Base-by-base conservation (phyloP, 192 early-diverging fungal genomes). In the Lobulomyces angularis region DNA sequence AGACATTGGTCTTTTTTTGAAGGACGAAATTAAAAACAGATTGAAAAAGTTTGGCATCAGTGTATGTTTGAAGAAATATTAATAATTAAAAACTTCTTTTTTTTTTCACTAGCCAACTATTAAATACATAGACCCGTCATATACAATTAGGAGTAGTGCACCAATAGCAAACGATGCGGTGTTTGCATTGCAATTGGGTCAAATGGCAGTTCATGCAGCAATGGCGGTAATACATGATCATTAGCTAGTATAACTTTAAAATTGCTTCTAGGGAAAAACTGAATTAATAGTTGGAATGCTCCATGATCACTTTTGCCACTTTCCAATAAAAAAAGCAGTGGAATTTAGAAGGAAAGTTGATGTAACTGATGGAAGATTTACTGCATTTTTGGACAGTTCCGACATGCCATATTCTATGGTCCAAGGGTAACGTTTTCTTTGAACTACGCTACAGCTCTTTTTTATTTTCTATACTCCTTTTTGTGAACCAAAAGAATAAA, bases 61-160 rank as follows among this genome's bases (percentile, higher is more conserved):
- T 33, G 29, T 31, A 34, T 37, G 18, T 5, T 16, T 26, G n/a
- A 34, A 51, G 35, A 5, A 4, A 5, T 16, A 41, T 45, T 26
- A 39, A n/a, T n/a, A n/a, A n/a, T n/a, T n/a, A n/a, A n/a, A n/a
- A n/a, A n/a, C n/a, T n/a, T n/a, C n/a, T n/a, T n/a, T n/a, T n/a
- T n/a, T n/a, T n/a, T n/a, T n/a, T n/a, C 9, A 3, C 19, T 22
- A 37, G 42, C 45, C 32, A 38, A 56, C 50, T 8, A 55, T 57
- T 46, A 57, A 48, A 26, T 51, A 52, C 29, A 53, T 60, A 18
- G 58, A 60, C n/a, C 58, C 58, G 11, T 56, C 58, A 7, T 60
- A 60, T 24, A 18, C 46, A 14, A 59, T 57, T 37, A 41, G 46
- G 9, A 19, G 49, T 3, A 45, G 27, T 20, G 36, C 41, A 23